Base-by-base conservation (phyloP, 1,139 yeast species). In the Geotrichum restrictum region DNA sequence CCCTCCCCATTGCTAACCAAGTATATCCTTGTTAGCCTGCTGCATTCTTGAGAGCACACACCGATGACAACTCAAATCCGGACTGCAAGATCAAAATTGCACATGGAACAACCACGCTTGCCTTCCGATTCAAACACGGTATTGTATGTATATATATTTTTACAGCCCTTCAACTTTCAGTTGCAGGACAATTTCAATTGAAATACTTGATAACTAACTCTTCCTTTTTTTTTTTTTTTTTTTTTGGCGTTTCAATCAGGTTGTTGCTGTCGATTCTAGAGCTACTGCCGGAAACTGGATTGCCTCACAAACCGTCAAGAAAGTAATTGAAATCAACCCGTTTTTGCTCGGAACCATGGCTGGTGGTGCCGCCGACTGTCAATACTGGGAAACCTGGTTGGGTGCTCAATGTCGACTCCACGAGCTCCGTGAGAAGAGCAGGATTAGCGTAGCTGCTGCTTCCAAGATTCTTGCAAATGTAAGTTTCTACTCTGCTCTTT, bases 361-460 rank as follows among this genome's bases (percentile, higher is more conserved):
- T 36, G 99, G 99, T 73, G 98, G 98, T 75, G 99, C 99, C 49
- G 98, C 98, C 27, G 99, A 93, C 73, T 93, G 99, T 77, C 98
- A 94, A 71, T 94, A 78, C 72, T 93, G 99, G 99, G 98, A 93
- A 74, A 88, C 97, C 29, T 93, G 98, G 98, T 78, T 93, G 59
- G 98, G 98, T 60, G 77, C 96, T 19, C 98, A 93, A 72, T 93
- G 98, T 74, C 80, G 99, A 66, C 75, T 93, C 63, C 96, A 91
- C 69, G 98, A 93, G 70, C 78, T 93, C 65, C 81, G 96, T 67
- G 94, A 91, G 70, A 91, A 91, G 73, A 94, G 89, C 70, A 80
- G 98, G 64, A 93, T 93, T 60, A 83, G 95, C 1, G 98, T 91
- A 43, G 95, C 97, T 31, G 96, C 98, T 10, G 98, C 98, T 10